phyloP scores from a whole-genome alignment of 2,329 filamentous ascomycete species.

The Cercospora berteroae region DNA sequence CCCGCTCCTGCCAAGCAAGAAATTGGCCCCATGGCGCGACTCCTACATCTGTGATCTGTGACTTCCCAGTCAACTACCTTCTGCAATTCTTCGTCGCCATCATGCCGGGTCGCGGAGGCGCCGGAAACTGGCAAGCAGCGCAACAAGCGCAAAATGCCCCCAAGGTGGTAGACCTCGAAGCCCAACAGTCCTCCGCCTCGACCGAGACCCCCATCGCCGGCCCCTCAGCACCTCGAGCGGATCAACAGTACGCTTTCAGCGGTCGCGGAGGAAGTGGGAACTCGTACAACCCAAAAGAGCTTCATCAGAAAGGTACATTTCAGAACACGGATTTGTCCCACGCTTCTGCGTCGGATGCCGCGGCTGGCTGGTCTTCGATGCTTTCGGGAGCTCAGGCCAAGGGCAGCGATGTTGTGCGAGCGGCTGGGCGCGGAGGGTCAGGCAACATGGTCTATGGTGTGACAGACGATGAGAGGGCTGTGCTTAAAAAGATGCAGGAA shows the following conservation, averaged over 20 bases:
- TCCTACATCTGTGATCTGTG: neutral
- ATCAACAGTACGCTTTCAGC: conserved; percentile 45
- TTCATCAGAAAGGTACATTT: conserved; percentile 43
- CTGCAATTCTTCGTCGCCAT: neutral
- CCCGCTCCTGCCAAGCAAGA: neutral
- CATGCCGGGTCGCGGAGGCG: conserved; percentile 45
- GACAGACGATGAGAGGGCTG: conserved; percentile 36
- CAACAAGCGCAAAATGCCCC: conserved; percentile 18
- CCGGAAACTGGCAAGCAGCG: conserved; percentile 44
- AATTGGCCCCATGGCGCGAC: neutral
- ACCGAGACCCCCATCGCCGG: conserved; percentile 6
- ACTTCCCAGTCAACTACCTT: neutral
- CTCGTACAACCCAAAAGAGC: conserved; percentile 45
- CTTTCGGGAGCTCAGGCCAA: conserved; percentile 2
- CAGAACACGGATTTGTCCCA: conserved; percentile 8
- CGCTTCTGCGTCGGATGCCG: conserved; percentile 1
- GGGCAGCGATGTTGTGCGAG: conserved; percentile 13
- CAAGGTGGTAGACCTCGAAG: conserved; percentile 40
- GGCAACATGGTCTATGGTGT: conserved; percentile 46
- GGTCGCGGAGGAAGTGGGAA: conserved; percentile 50
- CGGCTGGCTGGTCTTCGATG: conserved; percentile 4
- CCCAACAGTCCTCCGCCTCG: conserved; percentile 32
- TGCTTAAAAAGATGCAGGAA: conserved; percentile 30
- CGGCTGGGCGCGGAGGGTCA: conserved; percentile 45
- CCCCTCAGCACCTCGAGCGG: conserved; percentile 14